phyloP scores from a whole-genome alignment of 768 basidiomycete species.

The Tylopilus cervinicoccineus region DNA sequence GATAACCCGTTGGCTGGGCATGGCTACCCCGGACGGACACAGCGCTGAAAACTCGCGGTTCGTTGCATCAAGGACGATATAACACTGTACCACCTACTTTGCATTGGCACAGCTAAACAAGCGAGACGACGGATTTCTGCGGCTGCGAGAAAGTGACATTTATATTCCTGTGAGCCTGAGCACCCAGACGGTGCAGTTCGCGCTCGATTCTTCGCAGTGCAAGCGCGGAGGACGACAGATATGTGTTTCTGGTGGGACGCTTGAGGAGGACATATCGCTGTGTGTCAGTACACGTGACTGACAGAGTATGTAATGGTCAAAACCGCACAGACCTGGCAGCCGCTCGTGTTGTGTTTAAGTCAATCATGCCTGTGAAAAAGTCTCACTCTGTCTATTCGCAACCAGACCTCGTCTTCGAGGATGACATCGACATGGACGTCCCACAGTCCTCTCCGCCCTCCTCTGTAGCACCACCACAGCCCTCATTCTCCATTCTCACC shows the following conservation, averaged over 20 bases:
- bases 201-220: not conserved
- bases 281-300: slow-evolving; percentile 13
- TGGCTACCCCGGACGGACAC: not conserved
- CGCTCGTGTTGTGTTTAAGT: slow-evolving; percentile 13
- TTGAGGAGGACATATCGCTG: too few species aligned
- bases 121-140: not conserved
- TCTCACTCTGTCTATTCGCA: slow-evolving; percentile 14
- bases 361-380: slow-evolving; percentile 25
- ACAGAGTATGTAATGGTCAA: slow-evolving; percentile 6
- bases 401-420: slow-evolving; percentile 29
- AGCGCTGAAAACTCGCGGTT: not conserved
- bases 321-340: slow-evolving; percentile 14
- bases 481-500: slow-evolving; percentile 12
- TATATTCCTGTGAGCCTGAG: not conserved
- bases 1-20: not conserved
- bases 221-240: not conserved
- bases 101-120: not conserved
- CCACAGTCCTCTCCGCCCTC: not conserved
- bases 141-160: not conserved
- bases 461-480: slow-evolving; percentile 6
- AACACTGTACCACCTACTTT: not conserved
- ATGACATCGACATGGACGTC: slow-evolving; percentile 34
- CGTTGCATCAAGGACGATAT: not conserved
- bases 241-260: too few species aligned
- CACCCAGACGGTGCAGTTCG: slow-evolving; percentile 3